These are phyloP conservation scores for Phytopythium helicoides DNA, from an alignment of 352 stramenopile genomes.

Conservation along the genomic window DNA sequence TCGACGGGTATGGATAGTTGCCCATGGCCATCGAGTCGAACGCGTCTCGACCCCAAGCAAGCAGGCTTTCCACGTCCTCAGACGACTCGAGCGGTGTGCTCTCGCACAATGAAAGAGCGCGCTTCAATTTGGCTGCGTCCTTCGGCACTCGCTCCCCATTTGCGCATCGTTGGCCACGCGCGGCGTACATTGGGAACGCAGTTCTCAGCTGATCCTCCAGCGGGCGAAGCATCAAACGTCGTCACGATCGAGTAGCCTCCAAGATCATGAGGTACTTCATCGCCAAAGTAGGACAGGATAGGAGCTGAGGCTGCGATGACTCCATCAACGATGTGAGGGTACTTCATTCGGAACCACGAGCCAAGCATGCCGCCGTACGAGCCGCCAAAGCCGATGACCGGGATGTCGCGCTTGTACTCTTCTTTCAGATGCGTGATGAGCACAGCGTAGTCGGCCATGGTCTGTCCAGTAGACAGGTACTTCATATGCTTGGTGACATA, in stretches of 20 bases:
- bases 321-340: slow-evolving; percentile 66
- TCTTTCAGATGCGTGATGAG: slow-evolving; percentile 55
- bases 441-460: slow-evolving; percentile 68
- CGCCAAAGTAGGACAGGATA: slow-evolving; percentile 50
- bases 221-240: slow-evolving; percentile 39
- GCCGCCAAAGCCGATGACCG: slow-evolving; percentile 65
- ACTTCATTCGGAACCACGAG: slow-evolving; percentile 74
- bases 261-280: slow-evolving; percentile 18
- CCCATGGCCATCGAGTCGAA: slow-evolving; percentile 88
- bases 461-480: slow-evolving; percentile 83
- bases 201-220: slow-evolving; percentile 30
- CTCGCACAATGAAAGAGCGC: slow-evolving; percentile 30
- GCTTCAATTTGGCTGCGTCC: too few species aligned
- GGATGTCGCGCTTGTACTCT: slow-evolving; percentile 36
- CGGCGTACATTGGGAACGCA: slow-evolving; percentile 58
- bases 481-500: slow-evolving; percentile 64
- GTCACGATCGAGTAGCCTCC: slow-evolving; percentile 20
- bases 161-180: slow-evolving; percentile 26
- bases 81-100: slow-evolving; percentile 11
- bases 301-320: slow-evolving; percentile 78
- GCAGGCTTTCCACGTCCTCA: slow-evolving; percentile 26
- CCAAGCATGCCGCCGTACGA: slow-evolving; percentile 77
- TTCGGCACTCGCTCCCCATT: slow-evolving; percentile 16
- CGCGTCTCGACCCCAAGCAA: slow-evolving; percentile 32
- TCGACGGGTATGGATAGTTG: slow-evolving; percentile 88